Evolutionary conservation across 139 green algal species (phyloP), one percentile per base, ranked within the genome.

Genomic region (Pleodorina starrii): DNA sequence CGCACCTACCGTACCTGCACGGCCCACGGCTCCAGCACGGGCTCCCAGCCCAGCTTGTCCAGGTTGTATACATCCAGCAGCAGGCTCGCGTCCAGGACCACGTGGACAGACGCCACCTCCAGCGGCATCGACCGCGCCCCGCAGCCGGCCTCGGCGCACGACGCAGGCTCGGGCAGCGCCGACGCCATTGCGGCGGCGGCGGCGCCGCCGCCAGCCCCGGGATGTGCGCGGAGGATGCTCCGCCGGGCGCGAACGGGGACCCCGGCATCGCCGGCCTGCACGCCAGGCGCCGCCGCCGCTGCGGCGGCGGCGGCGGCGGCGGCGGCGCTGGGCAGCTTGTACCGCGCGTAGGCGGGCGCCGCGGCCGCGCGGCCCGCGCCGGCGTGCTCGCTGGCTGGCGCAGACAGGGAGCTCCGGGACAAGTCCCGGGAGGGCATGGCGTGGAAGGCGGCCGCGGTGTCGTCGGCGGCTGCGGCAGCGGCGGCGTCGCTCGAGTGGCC

Each of bases 31-130:
- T 98, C 96, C 1, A 97, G 0, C 40, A 97, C 69, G 0, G 95
- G 94, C 90, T 98, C 96, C 96, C 96, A 98, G 0, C 92, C 95
- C 57, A 94, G 60, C 77, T 95, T 94, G 19, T 88, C 84, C 25
- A 87, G 72, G 84, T 94, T 97, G 93, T 93, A 97, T 2, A 93
- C 92, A 9, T 96, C 93, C 71, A 92, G 32, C 42, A 75, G 27
- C 63, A 93, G 48, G 21, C n/a, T 60, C 2, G 63, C 80, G 17
- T 77, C n/a, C 43, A 94, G 42, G 40, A 83, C 25, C 0, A 92
- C 60, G 17, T 50, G 40, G 43, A 90, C 14, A 0, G 60, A 96
- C 1, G 92, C 91, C 4, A 95, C 93, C 43, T 88, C 38, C 5
- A 95, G 92, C 40, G 88, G 57, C n/a, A 42, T 38, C 12, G 42